Conservation (phyloP, 2,329 filamentous ascomycete genomes). For the Sporothrix variecibatus region DNA sequence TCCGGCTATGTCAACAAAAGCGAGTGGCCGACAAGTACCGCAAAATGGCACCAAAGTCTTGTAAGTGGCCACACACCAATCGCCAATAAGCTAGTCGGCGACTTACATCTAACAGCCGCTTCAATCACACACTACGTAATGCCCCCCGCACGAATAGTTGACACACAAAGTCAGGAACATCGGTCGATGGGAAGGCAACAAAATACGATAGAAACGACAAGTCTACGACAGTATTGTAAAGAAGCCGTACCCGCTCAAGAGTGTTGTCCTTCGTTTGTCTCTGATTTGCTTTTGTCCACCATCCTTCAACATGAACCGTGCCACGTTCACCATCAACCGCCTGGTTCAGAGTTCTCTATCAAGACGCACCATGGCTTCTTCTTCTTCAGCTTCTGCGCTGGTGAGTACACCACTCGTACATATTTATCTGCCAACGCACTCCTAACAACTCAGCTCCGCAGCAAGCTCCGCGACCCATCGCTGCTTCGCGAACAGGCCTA, state of each 20-base stretch:
- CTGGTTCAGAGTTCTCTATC: not conserved
- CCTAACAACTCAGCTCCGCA: constrained; percentile 58
- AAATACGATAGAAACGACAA: no score
- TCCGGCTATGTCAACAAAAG: not conserved
- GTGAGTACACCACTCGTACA: not conserved
- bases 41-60: no score
- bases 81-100: not conserved
- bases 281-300: not conserved
- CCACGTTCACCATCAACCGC: not conserved
- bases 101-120: not conserved
- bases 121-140: not conserved
- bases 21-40: not conserved
- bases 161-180: no score
- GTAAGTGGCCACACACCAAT: not conserved
- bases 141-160: not conserved
- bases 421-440: no score
- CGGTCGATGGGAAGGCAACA: not conserved
- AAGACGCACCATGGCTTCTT: not conserved
- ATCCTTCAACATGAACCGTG: not conserved
- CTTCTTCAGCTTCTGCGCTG: not conserved
- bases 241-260: not conserved
- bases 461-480: constrained; percentile 56
- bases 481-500: constrained; percentile 78
- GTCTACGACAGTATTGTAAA: not conserved
- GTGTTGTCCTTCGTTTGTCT: not conserved